These are phyloP conservation scores for Omphalotus guepiniiformis DNA, from an alignment of 768 basidiomycete genomes.

Conservation along the genomic window DNA sequence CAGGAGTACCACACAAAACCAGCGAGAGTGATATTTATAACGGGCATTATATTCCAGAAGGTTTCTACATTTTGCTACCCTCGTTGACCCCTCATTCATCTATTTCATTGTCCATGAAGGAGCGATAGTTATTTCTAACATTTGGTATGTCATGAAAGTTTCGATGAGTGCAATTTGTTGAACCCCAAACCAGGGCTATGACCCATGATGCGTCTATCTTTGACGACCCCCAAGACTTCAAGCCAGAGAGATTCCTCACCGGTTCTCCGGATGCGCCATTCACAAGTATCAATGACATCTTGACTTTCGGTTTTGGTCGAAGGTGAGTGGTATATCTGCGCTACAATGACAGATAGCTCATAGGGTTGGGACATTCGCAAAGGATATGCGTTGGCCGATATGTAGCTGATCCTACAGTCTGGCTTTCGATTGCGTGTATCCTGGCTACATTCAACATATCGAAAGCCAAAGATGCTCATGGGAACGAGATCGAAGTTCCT, in stretches of 20 bases:
- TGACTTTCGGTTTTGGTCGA: conserved; percentile 1
- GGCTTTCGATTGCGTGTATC: conserved; percentile 1
- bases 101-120: too few relatives aligned
- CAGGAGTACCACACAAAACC: background rate
- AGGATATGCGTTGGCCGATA: conserved; percentile 2
- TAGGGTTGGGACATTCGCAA: background rate
- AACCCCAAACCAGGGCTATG: conserved; percentile 15
- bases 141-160: background rate
- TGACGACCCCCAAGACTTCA: conserved; percentile 19
- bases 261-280: background rate
- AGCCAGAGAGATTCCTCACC: conserved; percentile 17
- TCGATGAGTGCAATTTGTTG: background rate
- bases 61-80: background rate
- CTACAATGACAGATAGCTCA: background rate
- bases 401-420: conserved; percentile 5
- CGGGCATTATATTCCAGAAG: conserved; percentile 7
- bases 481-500: conserved; percentile 4
- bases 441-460: conserved; percentile 1
- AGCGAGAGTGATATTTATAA: conserved; percentile 3
- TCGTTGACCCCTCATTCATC: background rate
- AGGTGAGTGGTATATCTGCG: background rate
- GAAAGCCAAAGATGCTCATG: conserved; percentile 2
- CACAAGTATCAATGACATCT: background rate
- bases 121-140: background rate
- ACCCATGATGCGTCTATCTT: conserved; percentile 22